Evolutionary conservation across 257 asterid species (phyloP).

Genomic region (Nicotiana paniculata): DNA sequence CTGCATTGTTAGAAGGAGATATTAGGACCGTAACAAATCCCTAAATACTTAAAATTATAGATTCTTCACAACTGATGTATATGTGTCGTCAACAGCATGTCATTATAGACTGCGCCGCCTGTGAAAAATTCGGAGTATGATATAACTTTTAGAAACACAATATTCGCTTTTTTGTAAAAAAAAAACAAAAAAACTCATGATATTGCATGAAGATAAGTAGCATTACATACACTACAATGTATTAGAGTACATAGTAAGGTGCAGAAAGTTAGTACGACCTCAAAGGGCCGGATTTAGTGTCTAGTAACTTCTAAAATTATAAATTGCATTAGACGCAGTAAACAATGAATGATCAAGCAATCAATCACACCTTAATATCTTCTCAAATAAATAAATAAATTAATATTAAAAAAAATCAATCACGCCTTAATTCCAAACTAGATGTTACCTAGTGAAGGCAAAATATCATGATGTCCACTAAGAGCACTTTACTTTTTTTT

Average conservation of each 20-base stretch:
- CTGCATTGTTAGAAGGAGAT: conserved; percentile 18
- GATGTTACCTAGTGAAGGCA: neutral
- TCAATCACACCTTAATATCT: neutral
- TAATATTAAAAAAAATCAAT: neutral
- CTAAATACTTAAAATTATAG: neutral
- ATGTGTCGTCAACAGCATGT: neutral
- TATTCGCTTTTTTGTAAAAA: neutral
- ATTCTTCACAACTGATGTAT: neutral
- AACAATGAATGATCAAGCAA: neutral
- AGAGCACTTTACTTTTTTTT: neutral
- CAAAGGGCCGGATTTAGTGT: neutral
- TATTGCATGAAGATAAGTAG: neutral
- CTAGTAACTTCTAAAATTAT: neutral
- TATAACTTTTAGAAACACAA: neutral
- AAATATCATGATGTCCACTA: neutral
- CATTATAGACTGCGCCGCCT: neutral
- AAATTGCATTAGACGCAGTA: neutral
- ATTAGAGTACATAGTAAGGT: neutral
- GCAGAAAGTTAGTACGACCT: neutral
- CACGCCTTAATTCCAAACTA: neutral
- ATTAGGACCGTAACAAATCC: neutral
- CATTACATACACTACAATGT: neutral
- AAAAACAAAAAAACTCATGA: neutral
- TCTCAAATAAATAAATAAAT: no score
- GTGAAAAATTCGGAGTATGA: neutral